Conservation (phyloP, 768 basidiomycete genomes). For the Pulveroboletus sp. region DNA sequence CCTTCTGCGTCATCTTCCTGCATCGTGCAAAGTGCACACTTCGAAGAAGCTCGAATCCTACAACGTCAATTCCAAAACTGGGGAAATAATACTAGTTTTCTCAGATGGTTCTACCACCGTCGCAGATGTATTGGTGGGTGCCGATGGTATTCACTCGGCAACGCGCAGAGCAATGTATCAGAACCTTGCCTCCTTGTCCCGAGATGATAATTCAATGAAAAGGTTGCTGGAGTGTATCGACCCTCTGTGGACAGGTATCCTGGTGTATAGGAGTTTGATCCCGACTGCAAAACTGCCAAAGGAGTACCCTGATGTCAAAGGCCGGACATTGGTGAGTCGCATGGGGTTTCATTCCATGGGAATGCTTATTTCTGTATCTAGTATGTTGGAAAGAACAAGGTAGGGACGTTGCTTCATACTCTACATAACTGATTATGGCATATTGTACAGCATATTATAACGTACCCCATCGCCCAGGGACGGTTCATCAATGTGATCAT, state of each 20-base stretch:
- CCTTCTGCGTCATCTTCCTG: constrained; percentile 28
- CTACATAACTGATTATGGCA: background rate
- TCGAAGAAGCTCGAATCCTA: constrained; percentile 36
- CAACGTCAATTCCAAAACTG: constrained; percentile 14
- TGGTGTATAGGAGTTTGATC: constrained; percentile 39
- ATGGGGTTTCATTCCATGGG: background rate
- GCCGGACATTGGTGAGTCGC: constrained; percentile 22
- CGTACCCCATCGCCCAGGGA: constrained; percentile 38
- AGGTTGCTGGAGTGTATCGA: constrained; percentile 24
- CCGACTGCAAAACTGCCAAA: constrained; percentile 25
- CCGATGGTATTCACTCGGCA: constrained; percentile 42
- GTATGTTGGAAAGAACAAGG: constrained; percentile 26
- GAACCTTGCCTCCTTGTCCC: constrained; percentile 7
- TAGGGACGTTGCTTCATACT: background rate
- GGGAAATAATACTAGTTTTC: constrained; percentile 33
- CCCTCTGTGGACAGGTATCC: constrained; percentile 38
- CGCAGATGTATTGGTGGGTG: constrained; percentile 41
- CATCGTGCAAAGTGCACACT: constrained; percentile 30
- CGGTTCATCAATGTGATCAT: constrained; percentile 34
- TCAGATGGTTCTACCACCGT: constrained; percentile 32
- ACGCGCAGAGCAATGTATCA: constrained; percentile 28
- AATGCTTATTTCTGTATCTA: constrained; percentile 6
- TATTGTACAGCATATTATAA: constrained; percentile 35
- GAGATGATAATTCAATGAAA: constrained; percentile 5
- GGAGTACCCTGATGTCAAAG: constrained; percentile 33